Conservation (phyloP, 1,284 basidiomycete species). For the Pterula multifida region DNA sequence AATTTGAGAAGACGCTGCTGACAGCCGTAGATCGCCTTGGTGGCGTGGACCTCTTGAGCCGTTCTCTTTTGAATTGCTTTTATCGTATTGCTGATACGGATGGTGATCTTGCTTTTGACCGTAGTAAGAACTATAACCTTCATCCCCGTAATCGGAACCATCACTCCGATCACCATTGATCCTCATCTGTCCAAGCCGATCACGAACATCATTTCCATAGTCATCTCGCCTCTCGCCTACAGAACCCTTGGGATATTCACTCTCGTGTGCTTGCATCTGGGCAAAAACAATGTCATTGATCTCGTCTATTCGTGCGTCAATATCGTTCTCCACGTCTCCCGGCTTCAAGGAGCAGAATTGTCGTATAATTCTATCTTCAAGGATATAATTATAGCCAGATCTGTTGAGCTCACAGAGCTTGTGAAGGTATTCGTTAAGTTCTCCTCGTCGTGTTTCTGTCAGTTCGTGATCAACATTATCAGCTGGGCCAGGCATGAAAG, state of each 20-base stretch:
- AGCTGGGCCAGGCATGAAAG: conserved; percentile 93
- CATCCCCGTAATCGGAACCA: conserved; percentile 50
- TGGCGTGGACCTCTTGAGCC: neutral
- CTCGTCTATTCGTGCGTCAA: conserved; percentile 43
- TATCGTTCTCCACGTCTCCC: conserved; percentile 72
- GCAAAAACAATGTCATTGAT: conserved; percentile 41
- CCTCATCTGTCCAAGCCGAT: conserved; percentile 35
- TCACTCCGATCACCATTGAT: conserved; percentile 35
- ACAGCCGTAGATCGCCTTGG: conserved; percentile 11
- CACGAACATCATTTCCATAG: conserved; percentile 28
- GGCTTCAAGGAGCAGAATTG: conserved; percentile 80
- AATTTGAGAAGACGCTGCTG: conserved; percentile 26
- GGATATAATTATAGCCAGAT: conserved; percentile 65
- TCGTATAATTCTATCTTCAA: conserved; percentile 74
- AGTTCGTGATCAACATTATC: conserved; percentile 77
- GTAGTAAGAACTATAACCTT: conserved; percentile 28
- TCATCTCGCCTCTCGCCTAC: conserved; percentile 20
- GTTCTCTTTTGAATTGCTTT: neutral
- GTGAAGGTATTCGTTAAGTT: conserved; percentile 83
- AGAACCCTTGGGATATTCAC: conserved; percentile 17
- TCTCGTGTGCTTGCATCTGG: conserved; percentile 17
- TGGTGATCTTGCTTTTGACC: neutral
- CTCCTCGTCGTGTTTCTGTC: conserved; percentile 71
- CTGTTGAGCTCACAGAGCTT: conserved; percentile 61
- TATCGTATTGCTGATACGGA: neutral